Evolutionary conservation across 2,329 filamentous ascomycete genomes (phyloP).

Genomic region (Aspergillus novoparasiticus): DNA sequence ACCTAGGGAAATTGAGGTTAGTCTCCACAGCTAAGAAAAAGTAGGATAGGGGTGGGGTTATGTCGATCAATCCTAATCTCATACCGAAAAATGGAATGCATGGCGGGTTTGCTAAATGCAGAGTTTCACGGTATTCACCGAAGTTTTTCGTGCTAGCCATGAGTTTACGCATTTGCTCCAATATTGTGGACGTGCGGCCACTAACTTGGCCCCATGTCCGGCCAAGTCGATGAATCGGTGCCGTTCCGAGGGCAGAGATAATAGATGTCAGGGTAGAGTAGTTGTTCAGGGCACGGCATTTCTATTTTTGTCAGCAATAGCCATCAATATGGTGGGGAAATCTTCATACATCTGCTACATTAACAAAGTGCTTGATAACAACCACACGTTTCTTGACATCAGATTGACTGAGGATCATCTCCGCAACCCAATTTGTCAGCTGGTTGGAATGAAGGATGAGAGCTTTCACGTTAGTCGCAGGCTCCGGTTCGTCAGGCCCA

Average conservation of each 20-base stretch:
- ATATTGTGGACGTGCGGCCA: constrained; percentile 73
- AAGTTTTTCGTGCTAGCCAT: constrained; percentile 99
- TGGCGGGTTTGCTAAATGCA: constrained; percentile 90
- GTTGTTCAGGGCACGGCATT: constrained; percentile 92
- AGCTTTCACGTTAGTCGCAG: constrained; percentile 91
- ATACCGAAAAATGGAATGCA: constrained; percentile 98
- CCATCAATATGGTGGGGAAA: background rate
- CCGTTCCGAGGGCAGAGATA: constrained; percentile 91
- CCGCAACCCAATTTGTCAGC: constrained; percentile 98
- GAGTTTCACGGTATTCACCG: constrained; percentile 88
- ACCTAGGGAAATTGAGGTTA: constrained; percentile 53
- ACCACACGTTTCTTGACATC: constrained; percentile 96
- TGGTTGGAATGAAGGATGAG: constrained; percentile 98
- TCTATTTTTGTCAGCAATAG: constrained; percentile 54
- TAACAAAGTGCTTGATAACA: constrained; percentile 97
- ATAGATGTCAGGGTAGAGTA: constrained; percentile 97
- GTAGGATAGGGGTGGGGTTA: background rate
- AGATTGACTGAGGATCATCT: constrained; percentile 94
- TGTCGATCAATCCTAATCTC: constrained; percentile 44
- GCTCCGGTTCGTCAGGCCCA: constrained; percentile 68
- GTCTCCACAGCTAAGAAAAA: constrained; percentile 1
- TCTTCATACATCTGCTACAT: constrained; percentile 78
- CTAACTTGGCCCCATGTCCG: constrained; percentile 95
- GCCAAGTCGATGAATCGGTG: constrained; percentile 89
- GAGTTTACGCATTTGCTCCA: constrained; percentile 89